Evolutionary conservation across 2,329 filamentous ascomycete species (phyloP).

Genomic region (Pseudodiploospora longispora): DNA sequence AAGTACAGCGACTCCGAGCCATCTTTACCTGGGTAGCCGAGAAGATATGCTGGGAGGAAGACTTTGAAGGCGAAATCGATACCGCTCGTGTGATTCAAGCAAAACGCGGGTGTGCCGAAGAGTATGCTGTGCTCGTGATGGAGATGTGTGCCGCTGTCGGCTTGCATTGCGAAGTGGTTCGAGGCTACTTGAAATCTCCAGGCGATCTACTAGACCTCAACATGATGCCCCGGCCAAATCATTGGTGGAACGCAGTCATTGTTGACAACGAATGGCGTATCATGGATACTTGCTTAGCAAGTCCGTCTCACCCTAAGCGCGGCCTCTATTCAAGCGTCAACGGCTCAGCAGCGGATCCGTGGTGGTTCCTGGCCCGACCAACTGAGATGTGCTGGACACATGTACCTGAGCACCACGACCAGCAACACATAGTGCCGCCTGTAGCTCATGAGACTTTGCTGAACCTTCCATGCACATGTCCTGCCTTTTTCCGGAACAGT

Average conservation of each 20-base stretch:
- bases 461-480: slow-evolving; percentile 76
- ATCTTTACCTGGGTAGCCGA: slow-evolving; percentile 99
- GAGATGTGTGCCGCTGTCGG: slow-evolving; percentile 94
- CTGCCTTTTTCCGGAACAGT: slow-evolving; percentile 76
- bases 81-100: slow-evolving; percentile 75
- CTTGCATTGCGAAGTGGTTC: slow-evolving; percentile 77
- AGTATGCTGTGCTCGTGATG: slow-evolving; percentile 78
- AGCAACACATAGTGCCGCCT: slow-evolving; percentile 89
- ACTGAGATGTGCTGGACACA: slow-evolving; percentile 93
- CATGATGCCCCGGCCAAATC: slow-evolving; percentile 78
- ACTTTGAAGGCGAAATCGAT: slow-evolving; percentile 79
- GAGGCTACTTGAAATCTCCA: slow-evolving; percentile 83
- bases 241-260: slow-evolving; percentile 95
- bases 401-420: slow-evolving; percentile 74
- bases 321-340: slow-evolving; percentile 66
- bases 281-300: slow-evolving; percentile 88
- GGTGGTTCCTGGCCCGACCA: slow-evolving; percentile 90
- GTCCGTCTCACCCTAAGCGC: slow-evolving; percentile 79
- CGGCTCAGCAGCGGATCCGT: slow-evolving; percentile 66
- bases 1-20: slow-evolving; percentile 83
- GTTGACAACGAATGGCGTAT: slow-evolving; percentile 95
- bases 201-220: slow-evolving; percentile 77
- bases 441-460: slow-evolving; percentile 79
- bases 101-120: slow-evolving; percentile 76
- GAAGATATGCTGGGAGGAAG: slow-evolving; percentile 90